Percentiles rank a stretch among this genome's conserved stretches.
These are phyloP conservation scores for Kazachstania taianensis DNA, from an alignment of 805 yeast genomes.

Conservation along the genomic window DNA sequence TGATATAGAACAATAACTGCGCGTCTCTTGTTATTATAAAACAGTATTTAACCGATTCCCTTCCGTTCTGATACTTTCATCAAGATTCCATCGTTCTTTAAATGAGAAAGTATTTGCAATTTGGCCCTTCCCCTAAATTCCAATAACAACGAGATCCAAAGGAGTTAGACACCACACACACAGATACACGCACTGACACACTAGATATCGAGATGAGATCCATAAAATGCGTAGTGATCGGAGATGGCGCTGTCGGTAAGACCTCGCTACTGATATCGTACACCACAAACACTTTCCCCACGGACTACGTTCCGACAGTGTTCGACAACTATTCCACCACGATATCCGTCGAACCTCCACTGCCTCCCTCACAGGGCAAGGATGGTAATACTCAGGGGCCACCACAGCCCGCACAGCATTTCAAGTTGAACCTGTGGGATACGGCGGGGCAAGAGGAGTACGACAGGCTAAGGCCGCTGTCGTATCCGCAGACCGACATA, in stretches of 20 bases:
- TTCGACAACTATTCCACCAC: slow-evolving; percentile 87
- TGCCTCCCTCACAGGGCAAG: neutral
- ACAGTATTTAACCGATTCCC: too few relatives aligned
- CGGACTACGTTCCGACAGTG: slow-evolving; percentile 89
- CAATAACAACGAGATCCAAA: too few relatives aligned
- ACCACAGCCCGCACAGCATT: slow-evolving; percentile 31
- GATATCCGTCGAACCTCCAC: slow-evolving; percentile 39
- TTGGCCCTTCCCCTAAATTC: too few relatives aligned
- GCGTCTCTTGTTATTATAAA: too few relatives aligned
- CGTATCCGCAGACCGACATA: slow-evolving; percentile 87
- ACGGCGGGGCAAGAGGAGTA: slow-evolving; percentile 94
- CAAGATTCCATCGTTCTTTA: too few relatives aligned
- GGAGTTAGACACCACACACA: too few relatives aligned
- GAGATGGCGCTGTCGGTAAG: slow-evolving; percentile 94
- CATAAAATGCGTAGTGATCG: slow-evolving; percentile 86
- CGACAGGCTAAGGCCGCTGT: slow-evolving; percentile 78
- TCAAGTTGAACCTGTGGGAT: slow-evolving; percentile 86
- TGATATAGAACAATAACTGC: too few relatives aligned
- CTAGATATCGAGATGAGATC: slow-evolving; percentile 74
- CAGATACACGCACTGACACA: too few relatives aligned
- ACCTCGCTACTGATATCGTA: slow-evolving; percentile 81
- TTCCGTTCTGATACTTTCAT: too few relatives aligned
- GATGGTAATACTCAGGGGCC: neutral
- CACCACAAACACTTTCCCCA: slow-evolving; percentile 87
- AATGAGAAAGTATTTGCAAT: too few relatives aligned